A percentile compares a stretch with the other conserved stretches of the same genome.
Conservation (phyloP, 2,329 filamentous ascomycete species). For the Pseudodiploospora longispora region DNA sequence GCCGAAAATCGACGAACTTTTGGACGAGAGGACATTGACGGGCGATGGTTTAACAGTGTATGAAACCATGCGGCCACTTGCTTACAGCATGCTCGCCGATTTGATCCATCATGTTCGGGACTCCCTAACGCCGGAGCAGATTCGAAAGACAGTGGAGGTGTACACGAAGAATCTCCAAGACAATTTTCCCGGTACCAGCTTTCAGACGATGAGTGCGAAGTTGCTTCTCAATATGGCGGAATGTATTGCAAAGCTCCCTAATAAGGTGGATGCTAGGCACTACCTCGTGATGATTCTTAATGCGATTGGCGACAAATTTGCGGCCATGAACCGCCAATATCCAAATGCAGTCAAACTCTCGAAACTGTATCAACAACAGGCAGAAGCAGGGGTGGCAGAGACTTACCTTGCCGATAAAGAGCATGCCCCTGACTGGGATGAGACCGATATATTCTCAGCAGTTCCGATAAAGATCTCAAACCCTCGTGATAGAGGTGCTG, state of each 20-base stretch:
- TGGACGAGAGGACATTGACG: conserved; percentile 90
- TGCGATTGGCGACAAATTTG: conserved; percentile 96
- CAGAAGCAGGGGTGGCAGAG: conserved; percentile 55
- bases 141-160: conserved; percentile 89
- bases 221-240: conserved; percentile 96
- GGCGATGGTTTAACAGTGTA: conserved; percentile 95
- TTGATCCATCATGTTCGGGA: conserved; percentile 95
- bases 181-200: conserved; percentile 93
- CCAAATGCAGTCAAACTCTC: conserved; percentile 91
- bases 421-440: conserved; percentile 84
- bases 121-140: conserved; percentile 79
- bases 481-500: conserved; percentile 76
- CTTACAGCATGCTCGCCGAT: conserved; percentile 97
- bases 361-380: conserved; percentile 63
- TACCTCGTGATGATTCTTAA: conserved; percentile 96
- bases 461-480: conserved; percentile 95
- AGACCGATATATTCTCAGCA: conserved; percentile 93
- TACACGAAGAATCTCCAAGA: conserved; percentile 96
- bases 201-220: conserved; percentile 99
- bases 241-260: conserved; percentile 86
- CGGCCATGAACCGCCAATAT: conserved; percentile 94
- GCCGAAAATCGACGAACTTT: conserved; percentile 84
- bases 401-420: conserved; percentile 80
- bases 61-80: conserved; percentile 89
- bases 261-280: conserved; percentile 90